A percentile compares a stretch with the other conserved stretches of the same genome.
Conservation (phyloP, 257 asterid species). For the Gardenia jasminoides region DNA sequence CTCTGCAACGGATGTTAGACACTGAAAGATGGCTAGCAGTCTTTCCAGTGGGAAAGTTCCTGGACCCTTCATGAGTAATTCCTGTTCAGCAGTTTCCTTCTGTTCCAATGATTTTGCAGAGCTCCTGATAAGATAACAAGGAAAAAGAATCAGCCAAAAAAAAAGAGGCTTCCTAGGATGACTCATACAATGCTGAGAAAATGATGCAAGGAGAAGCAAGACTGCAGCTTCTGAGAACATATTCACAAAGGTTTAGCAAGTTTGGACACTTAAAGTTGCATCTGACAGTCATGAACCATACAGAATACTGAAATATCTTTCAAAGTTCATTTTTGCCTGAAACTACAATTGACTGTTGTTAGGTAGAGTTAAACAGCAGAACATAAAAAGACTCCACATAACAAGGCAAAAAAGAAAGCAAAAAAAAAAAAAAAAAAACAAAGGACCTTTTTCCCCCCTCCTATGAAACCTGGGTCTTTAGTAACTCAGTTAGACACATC, state of each 20-base stretch:
- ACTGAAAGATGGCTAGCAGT: slow-evolving; percentile 81
- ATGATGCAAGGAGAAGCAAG: neutral
- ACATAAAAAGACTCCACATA: neutral
- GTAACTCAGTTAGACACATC: too few relatives aligned
- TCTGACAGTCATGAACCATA: neutral
- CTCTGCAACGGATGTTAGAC: slow-evolving; percentile 76
- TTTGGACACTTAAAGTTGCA: neutral
- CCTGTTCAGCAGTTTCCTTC: slow-evolving; percentile 82
- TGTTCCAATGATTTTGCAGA: slow-evolving; percentile 69
- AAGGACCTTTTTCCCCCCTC: neutral
- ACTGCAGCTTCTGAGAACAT: neutral
- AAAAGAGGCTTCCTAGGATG: neutral
- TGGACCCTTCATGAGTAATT: slow-evolving; percentile 86
- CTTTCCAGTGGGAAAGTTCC: slow-evolving; percentile 94
- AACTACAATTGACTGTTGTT: neutral
- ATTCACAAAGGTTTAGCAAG: neutral
- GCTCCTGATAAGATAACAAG: slow-evolving; percentile 45
- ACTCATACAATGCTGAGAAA: neutral
- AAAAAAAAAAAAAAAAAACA: too few relatives aligned
- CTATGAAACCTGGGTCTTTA: neutral
- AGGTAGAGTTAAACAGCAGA: neutral
- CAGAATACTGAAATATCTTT: neutral
- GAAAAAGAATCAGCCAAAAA: neutral
- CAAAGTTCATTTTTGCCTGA: neutral
- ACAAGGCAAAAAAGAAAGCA: neutral